Percentiles rank a stretch among this genome's conserved stretches.
Evolutionary conservation across 2,329 filamentous ascomycete species (phyloP).

Genomic region (Cyclaneusma minus): DNA sequence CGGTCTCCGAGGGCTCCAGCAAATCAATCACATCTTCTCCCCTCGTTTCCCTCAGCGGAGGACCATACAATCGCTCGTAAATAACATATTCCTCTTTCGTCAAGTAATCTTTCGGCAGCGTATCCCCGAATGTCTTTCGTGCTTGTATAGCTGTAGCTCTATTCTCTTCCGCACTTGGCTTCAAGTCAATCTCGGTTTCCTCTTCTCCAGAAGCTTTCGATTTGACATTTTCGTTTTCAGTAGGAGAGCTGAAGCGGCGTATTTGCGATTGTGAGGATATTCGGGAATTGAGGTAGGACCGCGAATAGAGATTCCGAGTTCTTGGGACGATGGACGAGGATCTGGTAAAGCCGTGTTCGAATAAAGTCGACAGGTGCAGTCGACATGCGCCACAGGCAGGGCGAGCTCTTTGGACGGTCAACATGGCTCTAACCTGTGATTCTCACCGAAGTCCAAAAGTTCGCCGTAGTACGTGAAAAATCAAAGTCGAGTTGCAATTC

Average conservation of each 20-base stretch:
- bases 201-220: not conserved
- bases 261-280: slow-evolving; percentile 1
- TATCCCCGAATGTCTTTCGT: slow-evolving; percentile 62
- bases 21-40: slow-evolving; percentile 38
- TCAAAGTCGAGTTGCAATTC: no score
- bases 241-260: not conserved
- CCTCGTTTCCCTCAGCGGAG: slow-evolving; percentile 46
- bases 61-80: slow-evolving; percentile 70
- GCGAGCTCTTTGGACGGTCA: slow-evolving; percentile 14
- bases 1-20: slow-evolving; percentile 12
- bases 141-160: slow-evolving; percentile 55
- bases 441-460: no score
- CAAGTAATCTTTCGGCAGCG: slow-evolving; percentile 56
- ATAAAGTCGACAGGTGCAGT: slow-evolving; percentile 17
- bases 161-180: slow-evolving; percentile 21
- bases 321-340: slow-evolving; percentile 5
- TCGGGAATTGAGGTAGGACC: slow-evolving; percentile 5
- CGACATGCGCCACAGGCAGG: slow-evolving; percentile 19
- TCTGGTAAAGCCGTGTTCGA: slow-evolving; percentile 18
- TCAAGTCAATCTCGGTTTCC: not conserved
- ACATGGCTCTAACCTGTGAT: no score
- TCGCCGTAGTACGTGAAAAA: no score
- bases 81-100: slow-evolving; percentile 54
- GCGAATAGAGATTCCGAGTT: slow-evolving; percentile 5
- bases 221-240: slow-evolving; percentile 1